phyloP scores from a whole-genome alignment of 106 monocot species.

The Triglochin maritima region DNA sequence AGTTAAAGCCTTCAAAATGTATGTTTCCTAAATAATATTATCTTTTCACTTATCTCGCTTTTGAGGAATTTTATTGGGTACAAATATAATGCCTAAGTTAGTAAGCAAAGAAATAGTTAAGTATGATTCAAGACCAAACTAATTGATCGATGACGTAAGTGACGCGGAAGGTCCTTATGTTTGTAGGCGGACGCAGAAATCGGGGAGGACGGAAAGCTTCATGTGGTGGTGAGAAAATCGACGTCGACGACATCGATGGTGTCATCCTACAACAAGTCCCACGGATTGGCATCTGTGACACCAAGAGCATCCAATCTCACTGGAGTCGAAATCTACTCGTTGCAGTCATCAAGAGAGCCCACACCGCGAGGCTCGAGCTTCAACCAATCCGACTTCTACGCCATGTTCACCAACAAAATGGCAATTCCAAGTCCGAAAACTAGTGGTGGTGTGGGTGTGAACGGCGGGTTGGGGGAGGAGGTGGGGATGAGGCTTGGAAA shows the following conservation, averaged over 20 bases:
- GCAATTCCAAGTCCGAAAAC: slow-evolving; percentile 22
- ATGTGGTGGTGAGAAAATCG: slow-evolving; percentile 29
- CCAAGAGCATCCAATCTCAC: slow-evolving; percentile 44
- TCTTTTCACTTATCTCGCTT: no score
- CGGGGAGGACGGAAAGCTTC: slow-evolving; percentile 28
- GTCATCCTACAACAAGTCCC: slow-evolving; percentile 18
- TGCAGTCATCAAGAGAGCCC: slow-evolving; percentile 53
- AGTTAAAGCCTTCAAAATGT: no score
- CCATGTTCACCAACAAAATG: slow-evolving; percentile 44
- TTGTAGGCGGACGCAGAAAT: slow-evolving; percentile 42
- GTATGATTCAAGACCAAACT: no score
- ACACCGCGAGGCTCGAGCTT: slow-evolving; percentile 67
- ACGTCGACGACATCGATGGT: slow-evolving; percentile 6
- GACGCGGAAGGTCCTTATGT: no score
- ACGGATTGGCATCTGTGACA: slow-evolving; percentile 13
- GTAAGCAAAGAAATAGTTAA: no score
- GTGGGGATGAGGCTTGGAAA: slow-evolving; percentile 7
- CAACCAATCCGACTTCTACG: slow-evolving; percentile 60
- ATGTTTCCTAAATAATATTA: no score
- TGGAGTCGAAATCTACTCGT: slow-evolving; percentile 39
- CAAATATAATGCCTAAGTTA: no score
- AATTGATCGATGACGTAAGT: no score
- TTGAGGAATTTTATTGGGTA: no score
- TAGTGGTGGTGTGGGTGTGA: neutral
- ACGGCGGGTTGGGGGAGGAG: slow-evolving; percentile 16